Percentiles rank a stretch among this genome's conserved stretches.
These are phyloP conservation scores for Leucocoprinus gongylophorus DNA, from an alignment of 1,284 basidiomycete genomes.

Conservation along the genomic window DNA sequence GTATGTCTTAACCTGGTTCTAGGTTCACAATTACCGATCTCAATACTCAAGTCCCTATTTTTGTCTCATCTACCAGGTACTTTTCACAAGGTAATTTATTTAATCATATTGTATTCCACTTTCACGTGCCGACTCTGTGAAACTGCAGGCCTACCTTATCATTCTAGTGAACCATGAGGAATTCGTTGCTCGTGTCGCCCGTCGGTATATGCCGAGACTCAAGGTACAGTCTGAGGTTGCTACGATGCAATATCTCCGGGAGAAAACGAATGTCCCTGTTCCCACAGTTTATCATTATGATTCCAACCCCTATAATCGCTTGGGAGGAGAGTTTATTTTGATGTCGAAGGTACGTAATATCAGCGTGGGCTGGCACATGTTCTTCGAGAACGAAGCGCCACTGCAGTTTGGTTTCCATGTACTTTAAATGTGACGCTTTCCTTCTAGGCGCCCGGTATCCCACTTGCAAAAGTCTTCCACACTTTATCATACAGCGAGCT, in stretches of 20 bases:
- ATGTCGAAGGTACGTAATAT: conserved; percentile 65
- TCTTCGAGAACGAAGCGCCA: neutral
- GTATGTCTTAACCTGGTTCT: conserved; percentile 35
- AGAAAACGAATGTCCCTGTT: conserved; percentile 61
- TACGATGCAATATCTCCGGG: conserved; percentile 67
- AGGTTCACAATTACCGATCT: conserved; percentile 7
- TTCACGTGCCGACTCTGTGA: neutral
- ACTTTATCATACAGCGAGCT: conserved; percentile 56
- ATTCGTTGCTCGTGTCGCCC: conserved; percentile 69
- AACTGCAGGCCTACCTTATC: conserved; percentile 61
- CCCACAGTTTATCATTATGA: conserved; percentile 69
- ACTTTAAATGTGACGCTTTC: conserved; percentile 10
- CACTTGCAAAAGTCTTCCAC: conserved; percentile 61
- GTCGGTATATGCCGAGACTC: conserved; percentile 73
- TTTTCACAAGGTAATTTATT: conserved; percentile 57
- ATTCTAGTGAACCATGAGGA: conserved; percentile 54
- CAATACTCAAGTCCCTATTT: neutral
- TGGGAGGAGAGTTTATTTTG: conserved; percentile 76
- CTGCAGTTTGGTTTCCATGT: neutral
- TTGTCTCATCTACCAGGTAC: conserved; percentile 42
- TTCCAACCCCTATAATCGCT: conserved; percentile 71
- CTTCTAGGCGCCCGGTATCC: conserved; percentile 58
- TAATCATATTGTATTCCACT: neutral
- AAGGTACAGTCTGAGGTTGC: conserved; percentile 81
- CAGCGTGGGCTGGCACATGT: neutral